phyloP scores from a whole-genome alignment of 345 rosid genomes.

The Murraya paniculata region DNA sequence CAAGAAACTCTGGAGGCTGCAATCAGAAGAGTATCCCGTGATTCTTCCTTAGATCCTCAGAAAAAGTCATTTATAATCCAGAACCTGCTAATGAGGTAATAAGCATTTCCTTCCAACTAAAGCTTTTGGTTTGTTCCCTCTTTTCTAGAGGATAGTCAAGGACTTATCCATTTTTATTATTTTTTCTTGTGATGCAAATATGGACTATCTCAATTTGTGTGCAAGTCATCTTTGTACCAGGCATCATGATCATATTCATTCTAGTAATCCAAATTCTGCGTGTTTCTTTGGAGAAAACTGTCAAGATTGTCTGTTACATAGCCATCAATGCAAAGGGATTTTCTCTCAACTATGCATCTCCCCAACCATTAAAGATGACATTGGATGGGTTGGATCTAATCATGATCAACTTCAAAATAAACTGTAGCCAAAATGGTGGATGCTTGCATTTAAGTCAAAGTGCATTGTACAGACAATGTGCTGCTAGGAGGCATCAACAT shows the following conservation, averaged over 20 bases:
- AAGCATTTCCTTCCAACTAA: neutral
- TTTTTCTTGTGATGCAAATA: neutral
- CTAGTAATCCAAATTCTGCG: neutral
- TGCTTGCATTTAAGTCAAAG: neutral
- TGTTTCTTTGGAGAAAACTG: neutral
- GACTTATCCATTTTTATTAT: neutral
- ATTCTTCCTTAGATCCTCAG: slow-evolving; percentile 56
- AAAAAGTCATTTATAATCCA: slow-evolving; percentile 63
- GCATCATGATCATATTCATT: neutral
- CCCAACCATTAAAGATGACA: neutral
- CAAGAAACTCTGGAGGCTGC: slow-evolving; percentile 69
- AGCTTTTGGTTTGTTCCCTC: neutral
- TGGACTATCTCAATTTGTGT: neutral
- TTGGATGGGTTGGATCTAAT: neutral
- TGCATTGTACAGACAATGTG: slow-evolving; percentile 1
- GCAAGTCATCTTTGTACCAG: neutral
- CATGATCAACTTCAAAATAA: neutral
- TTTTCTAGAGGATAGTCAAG: neutral
- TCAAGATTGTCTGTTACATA: neutral
- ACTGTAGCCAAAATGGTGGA: neutral
- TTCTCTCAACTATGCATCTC: neutral
- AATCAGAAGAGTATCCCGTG: slow-evolving; percentile 64
- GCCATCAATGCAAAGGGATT: neutral
- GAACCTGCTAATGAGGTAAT: slow-evolving; percentile 65
- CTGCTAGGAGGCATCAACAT: slow-evolving; percentile 5